Conservation (phyloP, 2,329 filamentous ascomycete species). For the Chaetomium sp. region DNA sequence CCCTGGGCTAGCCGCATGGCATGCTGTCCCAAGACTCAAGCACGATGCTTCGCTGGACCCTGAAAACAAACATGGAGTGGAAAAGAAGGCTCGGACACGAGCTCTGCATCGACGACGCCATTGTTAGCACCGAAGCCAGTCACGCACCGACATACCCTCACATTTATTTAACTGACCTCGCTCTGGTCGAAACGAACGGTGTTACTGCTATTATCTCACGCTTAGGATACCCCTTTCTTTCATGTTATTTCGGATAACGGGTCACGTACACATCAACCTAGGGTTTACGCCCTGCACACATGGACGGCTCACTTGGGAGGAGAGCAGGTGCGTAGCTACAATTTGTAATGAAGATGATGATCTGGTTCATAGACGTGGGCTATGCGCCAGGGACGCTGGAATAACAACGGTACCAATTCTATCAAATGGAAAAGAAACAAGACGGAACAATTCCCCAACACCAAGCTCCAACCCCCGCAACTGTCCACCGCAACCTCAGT, state of each 20-base stretch:
- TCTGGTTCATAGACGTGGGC: neutral
- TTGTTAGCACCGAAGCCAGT: neutral
- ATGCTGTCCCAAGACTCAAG: neutral
- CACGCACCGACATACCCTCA: neutral
- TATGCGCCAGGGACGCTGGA: neutral
- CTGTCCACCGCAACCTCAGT: neutral
- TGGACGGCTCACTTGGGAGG: neutral
- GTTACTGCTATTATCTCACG: neutral
- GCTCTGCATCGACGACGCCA: neutral
- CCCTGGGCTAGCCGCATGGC: neutral
- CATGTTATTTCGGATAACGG: neutral
- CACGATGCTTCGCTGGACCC: too few relatives aligned
- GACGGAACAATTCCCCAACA: neutral
- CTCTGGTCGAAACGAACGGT: neutral
- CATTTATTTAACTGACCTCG: neutral
- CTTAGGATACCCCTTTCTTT: constrained; percentile 5
- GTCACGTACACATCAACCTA: neutral
- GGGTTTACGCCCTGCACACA: neutral
- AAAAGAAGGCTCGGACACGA: neutral
- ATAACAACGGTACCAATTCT: neutral
- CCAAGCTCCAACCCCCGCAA: neutral
- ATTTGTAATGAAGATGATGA: neutral
- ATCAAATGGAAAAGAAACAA: neutral
- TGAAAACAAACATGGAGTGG: too few relatives aligned
- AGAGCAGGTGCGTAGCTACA: neutral